Base-by-base conservation (phyloP, 2,329 filamentous ascomycete genomes). In the Fragosphaeria purpurea region DNA sequence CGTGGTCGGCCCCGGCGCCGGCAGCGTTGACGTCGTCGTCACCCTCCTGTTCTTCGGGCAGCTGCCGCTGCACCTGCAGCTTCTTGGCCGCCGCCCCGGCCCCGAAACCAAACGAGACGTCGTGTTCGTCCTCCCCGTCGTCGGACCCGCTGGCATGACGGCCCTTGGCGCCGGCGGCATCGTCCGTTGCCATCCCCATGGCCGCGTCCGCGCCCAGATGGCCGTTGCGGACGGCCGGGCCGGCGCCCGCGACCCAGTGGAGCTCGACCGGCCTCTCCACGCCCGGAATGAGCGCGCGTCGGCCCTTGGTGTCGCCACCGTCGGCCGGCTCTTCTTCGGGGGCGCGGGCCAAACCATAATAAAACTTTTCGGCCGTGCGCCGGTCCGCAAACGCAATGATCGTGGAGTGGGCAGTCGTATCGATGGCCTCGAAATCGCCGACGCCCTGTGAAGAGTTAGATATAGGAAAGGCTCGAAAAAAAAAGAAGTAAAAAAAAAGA, bases 291-390 rank as follows among this genome's bases (percentile, higher is more conserved):
- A 75, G 67, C 22, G 22, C 22, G 22, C 22, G 22, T 22, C 22
- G 22, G 22, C 22, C 22, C 42, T 74, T 73, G 44, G 72, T 72
- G 44, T 76, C 43, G 22, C 10, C 8, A 22, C 43, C 8, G 39
- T 4, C 11, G 38, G 2, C 11, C 11, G 7, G 7, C 35, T 37
- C 7, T 11, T 37, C 35, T 7, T 7, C 35, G 35, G 7, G 10
- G 30, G 48, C 46, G n/a, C 32, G 44, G 1, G 48, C 38, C n/a
- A 80, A 66, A 33, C 76, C 71, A 58, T 79, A 77, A 68, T 76
- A 78, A 59, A 85, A 83, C 56, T 75, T 81, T 62, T 91, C 86
- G 4, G 85, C 86, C 11, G 83, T 83, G 61, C 79, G 79, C 51
- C 82, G 78, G 59, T 85, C 80, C 51, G 78, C 80, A 62, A 86